Evolutionary conservation across 208 protist genomes (phyloP), one percentile per base, ranked within the genome.

Genomic region (Trypanosoma melophagium): DNA sequence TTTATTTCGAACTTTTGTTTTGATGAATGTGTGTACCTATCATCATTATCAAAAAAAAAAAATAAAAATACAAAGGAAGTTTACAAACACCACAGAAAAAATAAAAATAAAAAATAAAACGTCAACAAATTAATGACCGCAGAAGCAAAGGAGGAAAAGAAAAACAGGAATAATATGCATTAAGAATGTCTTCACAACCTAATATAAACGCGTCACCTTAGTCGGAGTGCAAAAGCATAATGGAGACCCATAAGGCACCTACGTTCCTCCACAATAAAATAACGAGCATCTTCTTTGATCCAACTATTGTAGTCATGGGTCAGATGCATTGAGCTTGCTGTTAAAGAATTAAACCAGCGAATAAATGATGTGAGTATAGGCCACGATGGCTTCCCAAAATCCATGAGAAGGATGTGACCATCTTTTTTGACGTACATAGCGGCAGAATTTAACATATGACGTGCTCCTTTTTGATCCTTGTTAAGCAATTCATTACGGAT

Each of bases 401-500:
- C 89, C 84, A 94, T 89, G 9, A 94, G 76, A 22, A 94, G 74
- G 31, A 91, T 77, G 45, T 84, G 16, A 0, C 84, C 84, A 38
- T 89, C 85, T 8, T 81, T 71, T 45, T 60, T 71, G 19, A 94
- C 54, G 62, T 83, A 92, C 19, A 41, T 24, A 0, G 75, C 70
- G 17, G 81, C 85, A 17, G 70, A 75, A 60, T 92, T 84, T 14
- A 94, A 80, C 14, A 92, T 62, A 28, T 69, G 53, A 49, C 79
- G 81, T 0, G 86, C 86, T 21, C 78, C 79, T 21, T 19, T 24
- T 54, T 66, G 62, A 38, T 66, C 74, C 28, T 70, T 60, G 60
- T 89, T 94, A 60, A 92, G 66, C n/a, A 94, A 54, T 57, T 94
- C 86, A 54, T 94, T 82, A 51, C 89, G 81, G 21, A 94, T 76